These are phyloP conservation scores for Pseudisothecium myosuroides DNA, from an alignment of 225 moss, liverwort and hornwort genomes.

Conservation along the genomic window DNA sequence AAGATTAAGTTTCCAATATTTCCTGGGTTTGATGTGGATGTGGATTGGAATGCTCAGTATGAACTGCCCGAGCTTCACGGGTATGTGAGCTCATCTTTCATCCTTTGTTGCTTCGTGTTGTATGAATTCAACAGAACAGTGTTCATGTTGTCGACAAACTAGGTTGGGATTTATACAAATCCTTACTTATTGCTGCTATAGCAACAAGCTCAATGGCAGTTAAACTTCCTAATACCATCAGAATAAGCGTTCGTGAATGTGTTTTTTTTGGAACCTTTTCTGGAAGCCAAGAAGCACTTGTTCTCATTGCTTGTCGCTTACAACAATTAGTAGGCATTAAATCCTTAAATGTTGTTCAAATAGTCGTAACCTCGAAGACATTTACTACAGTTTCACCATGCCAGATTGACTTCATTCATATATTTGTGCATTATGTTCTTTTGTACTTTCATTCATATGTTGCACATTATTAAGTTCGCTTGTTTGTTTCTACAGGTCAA, in stretches of 20 bases:
- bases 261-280: background rate
- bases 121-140: background rate
- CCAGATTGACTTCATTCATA: background rate
- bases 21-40: conserved; percentile 75
- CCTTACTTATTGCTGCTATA: background rate
- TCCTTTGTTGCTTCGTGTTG: background rate
- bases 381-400: background rate
- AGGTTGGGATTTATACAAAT: background rate
- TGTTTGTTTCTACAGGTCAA: conserved; percentile 12
- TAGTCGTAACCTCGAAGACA: background rate
- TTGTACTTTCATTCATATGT: background rate
- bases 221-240: background rate
- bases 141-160: background rate
- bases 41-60: conserved; percentile 92
- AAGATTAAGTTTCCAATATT: conserved; percentile 69
- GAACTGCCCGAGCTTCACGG: conserved; percentile 88
- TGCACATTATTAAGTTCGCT: background rate
- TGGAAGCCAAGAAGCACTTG: background rate
- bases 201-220: background rate
- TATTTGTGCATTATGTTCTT: background rate
- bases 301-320: background rate
- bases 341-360: background rate
- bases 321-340: background rate
- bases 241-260: background rate
- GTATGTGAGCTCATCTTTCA: conserved; percentile 22